phyloP scores from a whole-genome alignment of 2,329 filamentous ascomycete species.

The Fusarium circinatum region DNA sequence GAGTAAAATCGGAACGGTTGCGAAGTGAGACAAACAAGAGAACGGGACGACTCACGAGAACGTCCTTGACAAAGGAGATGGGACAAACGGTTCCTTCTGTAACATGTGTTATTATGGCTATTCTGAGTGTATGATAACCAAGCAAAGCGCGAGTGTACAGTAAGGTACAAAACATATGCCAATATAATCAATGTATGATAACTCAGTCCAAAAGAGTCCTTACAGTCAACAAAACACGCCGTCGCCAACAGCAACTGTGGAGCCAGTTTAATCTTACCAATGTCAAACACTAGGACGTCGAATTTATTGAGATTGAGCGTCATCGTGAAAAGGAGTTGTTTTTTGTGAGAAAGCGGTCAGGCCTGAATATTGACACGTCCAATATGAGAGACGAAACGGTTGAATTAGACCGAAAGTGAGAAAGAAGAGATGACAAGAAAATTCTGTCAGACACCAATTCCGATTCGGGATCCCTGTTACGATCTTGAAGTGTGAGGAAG shows the following conservation, averaged over 20 bases:
- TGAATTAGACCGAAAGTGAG: background rate
- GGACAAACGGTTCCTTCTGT: slow-evolving; percentile 84
- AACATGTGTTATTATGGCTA: slow-evolving; percentile 37
- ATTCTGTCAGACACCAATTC: slow-evolving; percentile 9
- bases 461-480: slow-evolving; percentile 24
- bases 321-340: slow-evolving; percentile 25
- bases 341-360: slow-evolving; percentile 33
- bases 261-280: slow-evolving; percentile 46
- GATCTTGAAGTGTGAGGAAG: slow-evolving; percentile 9
- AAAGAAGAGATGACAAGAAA: background rate
- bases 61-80: slow-evolving; percentile 86
- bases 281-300: slow-evolving; percentile 51
- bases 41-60: slow-evolving; percentile 70
- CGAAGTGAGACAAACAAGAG: slow-evolving; percentile 24
- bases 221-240: background rate
- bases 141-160: background rate
- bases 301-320: slow-evolving; percentile 43
- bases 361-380: slow-evolving; percentile 23
- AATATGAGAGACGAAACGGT: slow-evolving; percentile 5
- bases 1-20: slow-evolving; percentile 30
- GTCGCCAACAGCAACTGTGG: slow-evolving; percentile 5
- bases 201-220: slow-evolving; percentile 4
- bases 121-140: slow-evolving; percentile 20
- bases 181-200: background rate
- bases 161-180: slow-evolving; percentile 11